Base-by-base conservation (phyloP, 192 early-diverging fungal species). In the Entomortierella parvispora region DNA sequence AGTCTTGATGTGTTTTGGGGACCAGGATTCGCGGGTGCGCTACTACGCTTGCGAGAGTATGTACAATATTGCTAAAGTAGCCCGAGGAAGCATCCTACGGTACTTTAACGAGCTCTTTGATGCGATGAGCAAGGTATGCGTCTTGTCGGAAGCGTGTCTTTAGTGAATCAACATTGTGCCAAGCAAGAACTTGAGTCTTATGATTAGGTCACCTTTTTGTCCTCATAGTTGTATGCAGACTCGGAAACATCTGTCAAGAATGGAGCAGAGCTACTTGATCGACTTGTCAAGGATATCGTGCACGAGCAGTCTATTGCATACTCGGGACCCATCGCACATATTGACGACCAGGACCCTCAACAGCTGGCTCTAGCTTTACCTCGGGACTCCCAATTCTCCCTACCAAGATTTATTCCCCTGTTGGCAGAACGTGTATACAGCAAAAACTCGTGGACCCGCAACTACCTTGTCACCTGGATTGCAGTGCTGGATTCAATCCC, bases 91-190 rank as follows among this genome's bases (percentile, higher is more conserved):
- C 55, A 91, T 97, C 14, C 79, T 99, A 50, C 80, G 90, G 28
- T 97, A 90, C 78, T 99, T 99, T 49, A 99, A 98, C 67, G 95
- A 96, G 40, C 90, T 99, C 5, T 98, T 99, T 87, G 98, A 99
- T 80, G 94, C 93, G 37, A 82, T 99, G 79, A 90, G 93, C 57
- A 93, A 96, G 75, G 94, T 97, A 71, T 80, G 74, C 12, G 61
- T 28, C 20, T 25, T 4, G n/a, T n/a, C n/a, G n/a, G n/a, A n/a
- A n/a, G n/a, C n/a, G n/a, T n/a, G n/a, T 33, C 10, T 20, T 40
- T 40, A 9, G 12, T 40, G n/a, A n/a, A n/a, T n/a, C n/a, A n/a
- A n/a, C n/a, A n/a, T n/a, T n/a, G n/a, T n/a, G n/a, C n/a, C n/a
- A n/a, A n/a, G n/a, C n/a, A n/a, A n/a, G n/a, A n/a, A n/a, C 37